phyloP scores from a whole-genome alignment of 345 rosid species.

The Schrenkiella parvula region DNA sequence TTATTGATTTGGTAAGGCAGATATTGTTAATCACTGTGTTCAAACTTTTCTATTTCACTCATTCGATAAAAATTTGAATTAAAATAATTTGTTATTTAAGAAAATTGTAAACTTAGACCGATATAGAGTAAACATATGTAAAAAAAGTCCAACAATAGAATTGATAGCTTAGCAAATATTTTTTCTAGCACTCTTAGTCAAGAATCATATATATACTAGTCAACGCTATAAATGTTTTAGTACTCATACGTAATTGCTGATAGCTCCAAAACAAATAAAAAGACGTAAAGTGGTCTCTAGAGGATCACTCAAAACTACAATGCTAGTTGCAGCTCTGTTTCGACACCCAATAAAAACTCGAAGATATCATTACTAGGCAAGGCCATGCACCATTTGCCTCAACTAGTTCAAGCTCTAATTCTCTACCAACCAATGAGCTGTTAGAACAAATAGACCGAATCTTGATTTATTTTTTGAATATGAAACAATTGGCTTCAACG shows the following conservation, averaged over 20 bases:
- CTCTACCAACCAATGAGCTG: not conserved
- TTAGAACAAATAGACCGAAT: not conserved
- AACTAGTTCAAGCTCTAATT: not conserved
- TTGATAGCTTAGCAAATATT: too few relatives aligned
- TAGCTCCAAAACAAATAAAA: not conserved
- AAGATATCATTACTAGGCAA: not conserved
- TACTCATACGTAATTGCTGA: not conserved
- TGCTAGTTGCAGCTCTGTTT: not conserved
- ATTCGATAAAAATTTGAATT: too few relatives aligned
- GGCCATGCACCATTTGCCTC: constrained; percentile 1
- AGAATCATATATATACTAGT: too few relatives aligned
- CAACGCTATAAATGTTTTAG: not conserved
- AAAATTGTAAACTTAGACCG: too few relatives aligned
- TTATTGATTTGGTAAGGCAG: too few relatives aligned
- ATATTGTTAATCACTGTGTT: too few relatives aligned
- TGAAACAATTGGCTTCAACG: not conserved
- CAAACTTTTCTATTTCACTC: too few relatives aligned
- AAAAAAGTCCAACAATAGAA: too few relatives aligned
- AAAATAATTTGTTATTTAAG: too few relatives aligned
- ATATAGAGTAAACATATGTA: too few relatives aligned
- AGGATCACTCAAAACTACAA: not conserved
- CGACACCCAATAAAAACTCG: not conserved
- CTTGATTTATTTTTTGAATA: not conserved
- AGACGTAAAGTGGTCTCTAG: not conserved
- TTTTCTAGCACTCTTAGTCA: too few relatives aligned